phyloP scores from a whole-genome alignment of 768 basidiomycete genomes.

The Pleurotus platypus region DNA sequence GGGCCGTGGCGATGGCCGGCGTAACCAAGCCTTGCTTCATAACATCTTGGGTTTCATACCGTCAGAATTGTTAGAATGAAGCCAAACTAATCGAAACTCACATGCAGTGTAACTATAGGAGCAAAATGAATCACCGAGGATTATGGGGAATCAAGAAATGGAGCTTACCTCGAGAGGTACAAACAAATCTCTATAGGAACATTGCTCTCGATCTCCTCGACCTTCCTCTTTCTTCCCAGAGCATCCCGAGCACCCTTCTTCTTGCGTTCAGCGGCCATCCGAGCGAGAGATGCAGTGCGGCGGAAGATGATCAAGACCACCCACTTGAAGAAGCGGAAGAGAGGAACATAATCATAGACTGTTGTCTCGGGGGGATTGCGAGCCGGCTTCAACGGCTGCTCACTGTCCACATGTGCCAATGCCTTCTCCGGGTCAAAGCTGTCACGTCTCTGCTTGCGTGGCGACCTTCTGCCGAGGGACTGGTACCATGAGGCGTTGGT shows the following conservation, averaged over 20 bases:
- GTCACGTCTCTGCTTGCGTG: conserved; percentile 17
- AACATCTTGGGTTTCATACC: conserved; percentile 21
- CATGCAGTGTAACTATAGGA: conserved; percentile 39
- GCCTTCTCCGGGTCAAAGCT: conserved; percentile 43
- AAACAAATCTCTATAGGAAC: conserved; percentile 60
- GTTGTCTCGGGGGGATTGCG: conserved; percentile 53
- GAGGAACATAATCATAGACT: conserved; percentile 52
- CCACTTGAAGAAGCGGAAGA: conserved; percentile 50
- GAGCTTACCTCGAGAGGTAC: conserved; percentile 44
- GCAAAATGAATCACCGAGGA: conserved; percentile 3
- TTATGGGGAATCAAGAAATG: neutral
- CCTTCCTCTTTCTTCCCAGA: conserved; percentile 35
- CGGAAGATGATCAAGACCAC: conserved; percentile 25
- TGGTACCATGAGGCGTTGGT: conserved; percentile 1
- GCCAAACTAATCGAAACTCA: conserved; percentile 14
- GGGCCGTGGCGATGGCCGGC: conserved; percentile 49
- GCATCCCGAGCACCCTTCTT: conserved; percentile 21
- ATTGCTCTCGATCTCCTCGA: conserved; percentile 47
- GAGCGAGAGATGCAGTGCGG: conserved; percentile 14
- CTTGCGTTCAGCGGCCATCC: conserved; percentile 15
- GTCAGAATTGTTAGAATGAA: conserved; percentile 12
- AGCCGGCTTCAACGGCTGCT: conserved; percentile 47
- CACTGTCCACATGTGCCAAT: conserved; percentile 33
- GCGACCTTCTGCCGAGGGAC: neutral
- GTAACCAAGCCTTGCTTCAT: conserved; percentile 40